A percentile compares a stretch with the other conserved stretches of the same genome.
These are phyloP conservation scores for Manihot esculenta DNA, from an alignment of 441 rosid genomes.

Conservation along the genomic window DNA sequence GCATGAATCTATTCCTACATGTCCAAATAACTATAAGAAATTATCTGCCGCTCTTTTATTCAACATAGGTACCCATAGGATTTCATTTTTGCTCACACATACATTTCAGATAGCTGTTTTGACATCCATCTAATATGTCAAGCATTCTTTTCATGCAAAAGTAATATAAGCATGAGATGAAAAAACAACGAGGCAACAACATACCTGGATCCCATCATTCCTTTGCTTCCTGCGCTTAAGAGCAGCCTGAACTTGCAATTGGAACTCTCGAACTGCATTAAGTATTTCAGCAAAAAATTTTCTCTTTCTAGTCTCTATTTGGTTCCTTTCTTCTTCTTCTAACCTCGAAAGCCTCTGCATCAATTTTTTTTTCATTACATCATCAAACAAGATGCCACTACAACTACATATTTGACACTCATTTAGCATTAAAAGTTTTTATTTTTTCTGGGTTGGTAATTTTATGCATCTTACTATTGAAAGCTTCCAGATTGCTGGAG, in stretches of 20 bases:
- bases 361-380: slow-evolving; percentile 27
- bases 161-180: slow-evolving; percentile 2
- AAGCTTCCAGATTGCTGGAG: background rate
- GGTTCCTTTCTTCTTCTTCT: slow-evolving; percentile 85
- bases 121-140: background rate
- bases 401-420: background rate
- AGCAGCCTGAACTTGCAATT: slow-evolving; percentile 76
- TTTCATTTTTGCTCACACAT: background rate
- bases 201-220: slow-evolving; percentile 90
- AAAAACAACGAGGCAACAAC: slow-evolving; percentile 14
- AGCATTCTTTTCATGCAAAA: background rate
- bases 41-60: background rate
- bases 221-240: slow-evolving; percentile 94
- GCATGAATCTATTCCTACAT: background rate
- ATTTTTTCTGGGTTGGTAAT: background rate
- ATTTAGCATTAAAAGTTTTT: background rate
- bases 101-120: slow-evolving; percentile 10
- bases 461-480: background rate
- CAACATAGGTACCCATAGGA: slow-evolving; percentile 1
- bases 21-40: background rate
- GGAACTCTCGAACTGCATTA: slow-evolving; percentile 91
- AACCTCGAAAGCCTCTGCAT: slow-evolving; percentile 85
- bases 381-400: slow-evolving; percentile 17
- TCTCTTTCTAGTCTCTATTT: slow-evolving; percentile 74
- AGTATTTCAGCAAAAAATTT: slow-evolving; percentile 88